Evolutionary conservation across 257 asterid species (phyloP).

Genomic region (Lithospermum erythrorhizon): DNA sequence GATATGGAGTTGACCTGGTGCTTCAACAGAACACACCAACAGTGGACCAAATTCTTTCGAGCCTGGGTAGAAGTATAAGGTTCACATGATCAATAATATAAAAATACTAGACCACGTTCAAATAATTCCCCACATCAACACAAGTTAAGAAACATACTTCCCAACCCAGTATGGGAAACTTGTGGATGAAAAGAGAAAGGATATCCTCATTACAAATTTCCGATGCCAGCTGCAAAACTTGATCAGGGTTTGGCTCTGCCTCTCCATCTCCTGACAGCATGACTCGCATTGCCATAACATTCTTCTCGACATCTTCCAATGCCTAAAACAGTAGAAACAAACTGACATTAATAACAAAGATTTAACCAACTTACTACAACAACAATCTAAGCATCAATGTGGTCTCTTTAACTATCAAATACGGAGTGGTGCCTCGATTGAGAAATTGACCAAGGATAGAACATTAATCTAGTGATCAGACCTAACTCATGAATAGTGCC

Average conservation of each 20-base stretch:
- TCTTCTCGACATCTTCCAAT: constrained; percentile 97
- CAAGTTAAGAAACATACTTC: constrained; percentile 50
- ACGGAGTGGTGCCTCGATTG: background rate
- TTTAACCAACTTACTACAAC: constrained; percentile 8
- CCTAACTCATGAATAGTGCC: background rate
- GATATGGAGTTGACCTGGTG: constrained; percentile 61
- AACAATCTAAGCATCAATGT: background rate
- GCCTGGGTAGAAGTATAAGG: constrained; percentile 36
- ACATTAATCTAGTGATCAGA: too few relatives aligned
- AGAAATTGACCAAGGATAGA: background rate
- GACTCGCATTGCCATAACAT: constrained; percentile 63
- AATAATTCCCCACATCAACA: constrained; percentile 3
- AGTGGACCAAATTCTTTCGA: constrained; percentile 75
- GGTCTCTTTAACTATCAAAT: background rate
- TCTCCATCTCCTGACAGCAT: constrained; percentile 94
- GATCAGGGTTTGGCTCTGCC: constrained; percentile 71
- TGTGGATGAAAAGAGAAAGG: constrained; percentile 79
- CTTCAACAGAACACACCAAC: constrained; percentile 88
- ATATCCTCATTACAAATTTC: constrained; percentile 85
- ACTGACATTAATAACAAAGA: constrained; percentile 6
- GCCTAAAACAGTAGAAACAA: constrained; percentile 38
- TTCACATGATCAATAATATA: constrained; percentile 14
- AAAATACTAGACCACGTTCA: constrained; percentile 12
- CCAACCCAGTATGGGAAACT: constrained; percentile 85
- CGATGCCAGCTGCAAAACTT: constrained; percentile 58